Conservation (phyloP, 495 filamentous ascomycete species). For the Clohesyomyces aquaticus region DNA sequence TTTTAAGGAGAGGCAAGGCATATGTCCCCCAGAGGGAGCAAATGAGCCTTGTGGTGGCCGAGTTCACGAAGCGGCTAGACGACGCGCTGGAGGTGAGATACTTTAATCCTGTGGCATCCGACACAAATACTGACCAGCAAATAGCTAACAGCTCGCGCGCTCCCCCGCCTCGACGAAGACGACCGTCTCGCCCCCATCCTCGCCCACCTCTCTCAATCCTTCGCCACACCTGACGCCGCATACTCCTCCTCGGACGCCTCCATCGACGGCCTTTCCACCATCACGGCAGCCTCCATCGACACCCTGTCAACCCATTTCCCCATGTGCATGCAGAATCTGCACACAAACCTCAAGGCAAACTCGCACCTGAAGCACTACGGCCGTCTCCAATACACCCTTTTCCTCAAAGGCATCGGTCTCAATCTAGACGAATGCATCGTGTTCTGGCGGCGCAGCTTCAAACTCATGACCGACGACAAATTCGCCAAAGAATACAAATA, state of each 20-base stretch:
- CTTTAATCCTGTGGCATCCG: background rate
- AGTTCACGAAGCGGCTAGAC: slow-evolving; percentile 79
- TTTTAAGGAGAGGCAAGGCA: slow-evolving; percentile 79
- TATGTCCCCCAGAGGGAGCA: slow-evolving; percentile 90
- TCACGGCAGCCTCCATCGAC: slow-evolving; percentile 70
- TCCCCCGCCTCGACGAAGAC: slow-evolving; percentile 94
- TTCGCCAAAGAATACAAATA: slow-evolving; percentile 97
- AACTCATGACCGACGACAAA: slow-evolving; percentile 80
- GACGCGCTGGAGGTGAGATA: slow-evolving; percentile 72
- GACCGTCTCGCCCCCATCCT: slow-evolving; percentile 94
- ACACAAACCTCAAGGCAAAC: slow-evolving; percentile 79
- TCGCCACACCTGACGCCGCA: slow-evolving; percentile 82
- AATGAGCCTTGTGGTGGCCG: slow-evolving; percentile 81
- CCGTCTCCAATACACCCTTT: slow-evolving; percentile 92
- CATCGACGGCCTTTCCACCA: slow-evolving; percentile 67
- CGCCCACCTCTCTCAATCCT: slow-evolving; percentile 87
- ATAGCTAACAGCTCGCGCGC: slow-evolving; percentile 80
- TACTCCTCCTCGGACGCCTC: slow-evolving; percentile 68
- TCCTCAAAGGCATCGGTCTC: slow-evolving; percentile 95
- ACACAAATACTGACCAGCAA: slow-evolving; percentile 1
- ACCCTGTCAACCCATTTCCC: slow-evolving; percentile 85
- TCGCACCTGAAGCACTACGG: slow-evolving; percentile 91
- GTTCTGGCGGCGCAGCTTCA: slow-evolving; percentile 90
- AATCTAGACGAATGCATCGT: slow-evolving; percentile 87
- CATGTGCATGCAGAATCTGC: slow-evolving; percentile 89